A percentile compares a stretch with the other conserved stretches of the same genome.
phyloP scores from a whole-genome alignment of 106 monocot species.

The Dendrobium nobile region DNA sequence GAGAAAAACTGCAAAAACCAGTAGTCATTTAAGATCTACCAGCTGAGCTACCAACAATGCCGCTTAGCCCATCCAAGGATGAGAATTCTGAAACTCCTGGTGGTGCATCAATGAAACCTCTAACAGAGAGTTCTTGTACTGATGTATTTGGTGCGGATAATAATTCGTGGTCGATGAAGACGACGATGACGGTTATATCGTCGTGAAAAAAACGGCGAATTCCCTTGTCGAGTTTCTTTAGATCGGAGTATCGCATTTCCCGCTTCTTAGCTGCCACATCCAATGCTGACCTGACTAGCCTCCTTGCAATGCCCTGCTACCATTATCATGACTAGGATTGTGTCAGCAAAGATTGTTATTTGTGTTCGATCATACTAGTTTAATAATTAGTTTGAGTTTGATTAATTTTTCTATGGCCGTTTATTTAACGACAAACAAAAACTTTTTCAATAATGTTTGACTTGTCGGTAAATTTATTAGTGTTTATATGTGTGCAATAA shows the following conservation, averaged over 20 bases:
- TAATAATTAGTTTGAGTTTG: too few relatives aligned
- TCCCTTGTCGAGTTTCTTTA: slow-evolving; percentile 62
- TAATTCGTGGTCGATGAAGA: slow-evolving; percentile 53
- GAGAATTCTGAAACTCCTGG: slow-evolving; percentile 39
- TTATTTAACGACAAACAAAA: too few relatives aligned
- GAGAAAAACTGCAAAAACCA: not conserved
- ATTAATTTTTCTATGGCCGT: too few relatives aligned
- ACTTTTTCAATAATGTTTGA: too few relatives aligned
- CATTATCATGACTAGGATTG: not conserved
- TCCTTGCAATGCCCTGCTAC: slow-evolving; percentile 37
- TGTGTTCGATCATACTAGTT: too few relatives aligned
- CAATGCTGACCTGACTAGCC: slow-evolving; percentile 39
- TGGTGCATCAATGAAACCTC: slow-evolving; percentile 41
- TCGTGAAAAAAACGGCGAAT: slow-evolving; percentile 69
- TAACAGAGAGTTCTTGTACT: slow-evolving; percentile 51
- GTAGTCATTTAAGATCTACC: not conserved
- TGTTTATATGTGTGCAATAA: too few relatives aligned
- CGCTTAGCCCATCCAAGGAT: slow-evolving; percentile 3
- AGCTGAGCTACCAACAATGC: not conserved
- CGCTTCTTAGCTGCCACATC: slow-evolving; percentile 49
- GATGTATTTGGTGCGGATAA: slow-evolving; percentile 8
- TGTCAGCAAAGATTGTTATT: too few relatives aligned
- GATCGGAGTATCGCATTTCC: slow-evolving; percentile 49
- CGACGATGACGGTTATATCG: slow-evolving; percentile 68
- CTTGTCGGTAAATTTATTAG: too few relatives aligned